These are phyloP conservation scores for Mycothermus thermophilus DNA, from an alignment of 495 filamentous ascomycete genomes.

Conservation along the genomic window DNA sequence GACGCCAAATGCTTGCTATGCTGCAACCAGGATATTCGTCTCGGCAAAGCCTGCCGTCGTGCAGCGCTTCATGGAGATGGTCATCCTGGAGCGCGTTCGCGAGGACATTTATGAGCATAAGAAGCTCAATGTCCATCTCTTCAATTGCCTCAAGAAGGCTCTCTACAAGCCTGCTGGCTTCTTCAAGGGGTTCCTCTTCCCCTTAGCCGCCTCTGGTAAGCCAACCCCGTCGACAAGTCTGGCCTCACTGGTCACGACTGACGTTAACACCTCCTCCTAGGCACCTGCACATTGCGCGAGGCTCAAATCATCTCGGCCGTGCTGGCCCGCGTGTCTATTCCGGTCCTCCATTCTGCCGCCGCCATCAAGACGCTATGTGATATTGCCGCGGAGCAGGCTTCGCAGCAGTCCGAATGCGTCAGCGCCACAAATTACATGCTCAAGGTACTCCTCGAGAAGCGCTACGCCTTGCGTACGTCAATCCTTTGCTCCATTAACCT, in stretches of 20 bases:
- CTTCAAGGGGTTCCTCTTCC: slow-evolving; percentile 94
- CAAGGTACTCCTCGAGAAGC: slow-evolving; percentile 83
- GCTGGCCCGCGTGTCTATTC: slow-evolving; percentile 59
- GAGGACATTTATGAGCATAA: slow-evolving; percentile 67
- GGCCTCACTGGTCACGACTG: background rate
- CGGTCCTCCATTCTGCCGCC: slow-evolving; percentile 82
- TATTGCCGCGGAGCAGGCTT: slow-evolving; percentile 74
- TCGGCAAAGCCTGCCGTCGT: slow-evolving; percentile 61
- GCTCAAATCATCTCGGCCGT: slow-evolving; percentile 81
- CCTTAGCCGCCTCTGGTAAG: slow-evolving; percentile 53
- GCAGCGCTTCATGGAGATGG: slow-evolving; percentile 64
- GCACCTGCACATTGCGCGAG: slow-evolving; percentile 77
- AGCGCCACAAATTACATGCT: slow-evolving; percentile 88
- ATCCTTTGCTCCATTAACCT: no score
- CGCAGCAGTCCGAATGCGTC: slow-evolving; percentile 55
- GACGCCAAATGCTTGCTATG: slow-evolving; percentile 66
- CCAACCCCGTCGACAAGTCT: background rate
- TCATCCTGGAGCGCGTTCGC: slow-evolving; percentile 75
- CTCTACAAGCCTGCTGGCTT: slow-evolving; percentile 93
- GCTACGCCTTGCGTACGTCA: slow-evolving; percentile 67
- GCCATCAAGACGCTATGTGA: slow-evolving; percentile 86
- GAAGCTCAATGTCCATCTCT: slow-evolving; percentile 90
- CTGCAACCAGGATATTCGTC: slow-evolving; percentile 79
- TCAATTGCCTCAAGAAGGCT: slow-evolving; percentile 79
- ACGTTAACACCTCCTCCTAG: background rate